Evolutionary conservation across 257 asterid genomes (phyloP).

Genomic region (Sherardia arvensis): DNA sequence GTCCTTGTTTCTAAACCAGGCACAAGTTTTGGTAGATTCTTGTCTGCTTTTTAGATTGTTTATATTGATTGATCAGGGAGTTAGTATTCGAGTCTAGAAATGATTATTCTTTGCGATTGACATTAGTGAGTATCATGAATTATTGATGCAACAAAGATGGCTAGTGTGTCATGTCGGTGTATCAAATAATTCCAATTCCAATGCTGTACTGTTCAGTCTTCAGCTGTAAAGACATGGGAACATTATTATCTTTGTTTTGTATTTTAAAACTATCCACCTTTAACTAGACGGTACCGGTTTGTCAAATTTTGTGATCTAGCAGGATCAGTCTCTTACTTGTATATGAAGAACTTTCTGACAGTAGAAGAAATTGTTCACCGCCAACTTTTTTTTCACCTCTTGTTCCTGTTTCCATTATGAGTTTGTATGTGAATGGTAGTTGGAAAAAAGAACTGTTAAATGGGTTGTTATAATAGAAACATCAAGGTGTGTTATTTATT

Average conservation of each 20-base stretch:
- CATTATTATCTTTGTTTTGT: background rate
- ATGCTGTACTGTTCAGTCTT: background rate
- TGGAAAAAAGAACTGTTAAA: background rate
- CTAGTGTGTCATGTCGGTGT: background rate
- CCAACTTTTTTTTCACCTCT: background rate
- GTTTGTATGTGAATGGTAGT: background rate
- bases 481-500: conserved; percentile 18
- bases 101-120: background rate
- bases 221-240: background rate
- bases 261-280: background rate
- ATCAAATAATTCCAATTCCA: background rate
- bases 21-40: background rate
- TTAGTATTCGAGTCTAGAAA: background rate
- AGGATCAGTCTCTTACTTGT: background rate
- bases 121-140: background rate
- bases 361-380: background rate
- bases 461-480: background rate
- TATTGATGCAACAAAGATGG: background rate
- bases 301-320: background rate
- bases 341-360: background rate
- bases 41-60: background rate
- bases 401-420: background rate
- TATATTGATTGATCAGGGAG: background rate
- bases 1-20: background rate
- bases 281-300: background rate